Conservation (phyloP, 176 grass and related monocot genomes). For the Paspalum vaginatum region DNA sequence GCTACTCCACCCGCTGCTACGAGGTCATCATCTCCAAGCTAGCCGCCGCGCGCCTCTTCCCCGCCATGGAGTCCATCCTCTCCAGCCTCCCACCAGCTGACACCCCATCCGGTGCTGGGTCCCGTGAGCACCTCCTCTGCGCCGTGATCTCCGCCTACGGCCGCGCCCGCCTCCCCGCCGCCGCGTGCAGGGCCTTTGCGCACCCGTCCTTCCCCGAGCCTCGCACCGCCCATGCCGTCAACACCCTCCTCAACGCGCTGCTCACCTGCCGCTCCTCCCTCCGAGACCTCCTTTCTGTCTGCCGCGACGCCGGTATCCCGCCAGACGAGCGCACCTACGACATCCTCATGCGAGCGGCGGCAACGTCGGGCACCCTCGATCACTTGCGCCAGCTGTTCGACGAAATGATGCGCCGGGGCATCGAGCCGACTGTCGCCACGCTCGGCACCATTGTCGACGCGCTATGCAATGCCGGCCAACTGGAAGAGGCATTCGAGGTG, state of each 20-base stretch:
- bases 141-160: slow-evolving; percentile 60
- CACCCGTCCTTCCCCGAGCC: slow-evolving; percentile 48
- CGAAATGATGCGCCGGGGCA: slow-evolving; percentile 56
- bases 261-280: slow-evolving; percentile 39
- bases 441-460: slow-evolving; percentile 57
- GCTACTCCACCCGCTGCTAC: slow-evolving; percentile 53
- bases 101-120: background rate
- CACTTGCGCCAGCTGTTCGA: slow-evolving; percentile 57
- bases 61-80: slow-evolving; percentile 59
- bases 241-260: slow-evolving; percentile 57
- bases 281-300: slow-evolving; percentile 14
- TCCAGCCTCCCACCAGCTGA: slow-evolving; percentile 12
- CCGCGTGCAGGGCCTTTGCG: slow-evolving; percentile 48
- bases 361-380: background rate
- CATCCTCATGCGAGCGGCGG: slow-evolving; percentile 45
- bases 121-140: slow-evolving; percentile 55
- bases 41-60: slow-evolving; percentile 57
- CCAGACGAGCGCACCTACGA: slow-evolving; percentile 57
- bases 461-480: slow-evolving; percentile 35
- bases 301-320: slow-evolving; percentile 16
- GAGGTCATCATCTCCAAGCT: slow-evolving; percentile 70
- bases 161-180: slow-evolving; percentile 44
- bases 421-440: slow-evolving; percentile 50
- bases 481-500: slow-evolving; percentile 51
- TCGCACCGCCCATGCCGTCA: slow-evolving; percentile 61